Conservation (phyloP, 1,284 basidiomycete genomes). For the Abortiporus biennis region DNA sequence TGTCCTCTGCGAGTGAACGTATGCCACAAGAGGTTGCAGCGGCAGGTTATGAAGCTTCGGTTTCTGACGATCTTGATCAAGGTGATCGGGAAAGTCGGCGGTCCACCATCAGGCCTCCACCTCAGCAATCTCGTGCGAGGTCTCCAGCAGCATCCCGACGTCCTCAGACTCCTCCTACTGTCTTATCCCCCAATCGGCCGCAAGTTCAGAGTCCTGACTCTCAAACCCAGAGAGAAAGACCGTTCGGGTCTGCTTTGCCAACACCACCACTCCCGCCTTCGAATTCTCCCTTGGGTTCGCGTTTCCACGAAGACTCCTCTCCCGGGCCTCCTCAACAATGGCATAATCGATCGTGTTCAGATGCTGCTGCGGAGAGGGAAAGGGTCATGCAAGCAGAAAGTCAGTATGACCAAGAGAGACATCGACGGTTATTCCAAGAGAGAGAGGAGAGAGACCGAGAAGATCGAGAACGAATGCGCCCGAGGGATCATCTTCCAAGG, state of each 20-base stretch:
- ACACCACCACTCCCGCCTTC: conserved; percentile 9
- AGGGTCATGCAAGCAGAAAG: conserved; percentile 33
- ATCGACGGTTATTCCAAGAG: conserved; percentile 24
- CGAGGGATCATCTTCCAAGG: conserved; percentile 8
- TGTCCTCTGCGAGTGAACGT: conserved; percentile 65
- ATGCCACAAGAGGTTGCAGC: conserved; percentile 38
- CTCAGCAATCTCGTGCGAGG: conserved; percentile 23
- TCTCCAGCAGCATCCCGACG: conserved; percentile 21
- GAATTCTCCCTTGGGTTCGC: conserved; percentile 15
- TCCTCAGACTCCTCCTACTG: conserved; percentile 21
- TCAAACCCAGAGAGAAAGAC: conserved; percentile 16
- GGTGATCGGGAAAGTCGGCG: conserved; percentile 43
- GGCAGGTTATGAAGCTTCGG: conserved; percentile 65
- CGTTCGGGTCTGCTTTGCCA: conserved; percentile 11
- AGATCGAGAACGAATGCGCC: conserved; percentile 10
- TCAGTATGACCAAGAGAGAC: conserved; percentile 26
- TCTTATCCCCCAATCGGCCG: conserved; percentile 40
- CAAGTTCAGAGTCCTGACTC: conserved; percentile 16
- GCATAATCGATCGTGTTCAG: conserved; percentile 44
- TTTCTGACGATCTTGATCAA: conserved; percentile 58
- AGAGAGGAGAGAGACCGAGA: conserved; percentile 11
- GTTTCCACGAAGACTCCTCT: conserved; percentile 31
- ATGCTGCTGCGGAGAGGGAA: conserved; percentile 46
- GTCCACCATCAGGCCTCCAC: conserved; percentile 34
- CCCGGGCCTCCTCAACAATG: conserved; percentile 22